Evolutionary conservation across 306 rosid species (phyloP).

Genomic region (Dryas alaskensis): DNA sequence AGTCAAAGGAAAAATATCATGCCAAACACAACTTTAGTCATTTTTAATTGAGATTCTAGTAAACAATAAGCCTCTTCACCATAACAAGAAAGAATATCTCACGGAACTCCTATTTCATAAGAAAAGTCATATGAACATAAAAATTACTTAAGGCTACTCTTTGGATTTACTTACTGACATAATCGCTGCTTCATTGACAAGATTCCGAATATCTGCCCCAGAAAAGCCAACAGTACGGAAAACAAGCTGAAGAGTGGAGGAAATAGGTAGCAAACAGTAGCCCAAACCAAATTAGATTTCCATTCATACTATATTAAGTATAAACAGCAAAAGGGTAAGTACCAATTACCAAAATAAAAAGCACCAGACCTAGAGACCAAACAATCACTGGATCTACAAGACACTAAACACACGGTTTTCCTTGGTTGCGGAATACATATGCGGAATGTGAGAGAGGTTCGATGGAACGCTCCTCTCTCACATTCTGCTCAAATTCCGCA

Average conservation of each 20-base stretch:
- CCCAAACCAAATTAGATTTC: constrained; percentile 23
- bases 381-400: not conserved
- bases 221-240: constrained; percentile 96
- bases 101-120: not conserved
- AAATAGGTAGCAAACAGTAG: constrained; percentile 29
- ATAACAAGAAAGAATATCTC: not conserved
- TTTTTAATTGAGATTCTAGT: not conserved
- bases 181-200: constrained; percentile 94
- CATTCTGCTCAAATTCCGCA: not conserved
- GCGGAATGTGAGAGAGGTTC: not conserved
- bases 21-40: not conserved
- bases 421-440: not conserved
- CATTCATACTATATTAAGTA: not conserved
- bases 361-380: not conserved
- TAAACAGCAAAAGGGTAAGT: constrained; percentile 17
- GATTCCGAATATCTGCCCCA: constrained; percentile 94
- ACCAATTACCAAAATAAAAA: constrained; percentile 8
- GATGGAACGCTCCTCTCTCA: too few relatives aligned
- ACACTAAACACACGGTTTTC: not conserved
- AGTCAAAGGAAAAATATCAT: not conserved
- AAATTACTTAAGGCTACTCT: not conserved
- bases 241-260: constrained; percentile 63
- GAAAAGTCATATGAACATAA: not conserved
- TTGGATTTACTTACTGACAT: constrained; percentile 68
- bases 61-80: not conserved